phyloP scores from a whole-genome alignment of 2,329 filamentous ascomycete genomes.

The Diaporthe destruens region DNA sequence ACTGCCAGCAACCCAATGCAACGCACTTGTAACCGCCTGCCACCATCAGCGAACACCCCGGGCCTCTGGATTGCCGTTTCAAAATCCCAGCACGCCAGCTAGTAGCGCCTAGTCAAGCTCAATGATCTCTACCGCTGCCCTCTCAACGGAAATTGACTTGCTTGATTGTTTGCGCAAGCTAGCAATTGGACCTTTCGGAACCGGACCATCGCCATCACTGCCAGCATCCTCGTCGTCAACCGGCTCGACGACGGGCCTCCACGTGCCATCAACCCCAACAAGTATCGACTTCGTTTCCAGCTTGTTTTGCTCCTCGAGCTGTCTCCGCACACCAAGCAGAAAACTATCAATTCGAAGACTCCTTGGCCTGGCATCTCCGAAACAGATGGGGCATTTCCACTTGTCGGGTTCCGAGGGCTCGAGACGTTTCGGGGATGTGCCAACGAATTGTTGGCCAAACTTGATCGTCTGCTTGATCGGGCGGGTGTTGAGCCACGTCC shows the following conservation, averaged over 20 bases:
- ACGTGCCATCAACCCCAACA: constrained; percentile 73
- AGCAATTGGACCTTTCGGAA: constrained; percentile 17
- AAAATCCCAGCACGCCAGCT: not conserved
- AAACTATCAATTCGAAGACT: constrained; percentile 81
- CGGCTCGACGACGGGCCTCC: constrained; percentile 62
- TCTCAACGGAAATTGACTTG: constrained; percentile 31
- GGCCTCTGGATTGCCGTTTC: not conserved
- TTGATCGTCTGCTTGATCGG: constrained; percentile 55
- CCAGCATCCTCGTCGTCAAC: constrained; percentile 49
- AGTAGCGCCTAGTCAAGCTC: constrained; percentile 37
- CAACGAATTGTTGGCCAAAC: constrained; percentile 53
- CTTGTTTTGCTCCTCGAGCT: constrained; percentile 63
- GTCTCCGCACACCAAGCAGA: constrained; percentile 70
- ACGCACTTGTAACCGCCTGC: not conserved
- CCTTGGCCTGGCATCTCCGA: constrained; percentile 79
- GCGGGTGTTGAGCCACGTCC: constrained; percentile 81
- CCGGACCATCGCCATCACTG: constrained; percentile 48
- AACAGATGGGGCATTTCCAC: constrained; percentile 91
- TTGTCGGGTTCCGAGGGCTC: constrained; percentile 73
- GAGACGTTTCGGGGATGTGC: constrained; percentile 51
- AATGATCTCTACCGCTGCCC: constrained; percentile 35
- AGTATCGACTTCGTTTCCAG: constrained; percentile 70
- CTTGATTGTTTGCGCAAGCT: constrained; percentile 26
- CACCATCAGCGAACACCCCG: not conserved
- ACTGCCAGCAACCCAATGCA: constrained; percentile 18